phyloP scores from a whole-genome alignment of 805 yeast species.

The Wickerhamiella musiphila region DNA sequence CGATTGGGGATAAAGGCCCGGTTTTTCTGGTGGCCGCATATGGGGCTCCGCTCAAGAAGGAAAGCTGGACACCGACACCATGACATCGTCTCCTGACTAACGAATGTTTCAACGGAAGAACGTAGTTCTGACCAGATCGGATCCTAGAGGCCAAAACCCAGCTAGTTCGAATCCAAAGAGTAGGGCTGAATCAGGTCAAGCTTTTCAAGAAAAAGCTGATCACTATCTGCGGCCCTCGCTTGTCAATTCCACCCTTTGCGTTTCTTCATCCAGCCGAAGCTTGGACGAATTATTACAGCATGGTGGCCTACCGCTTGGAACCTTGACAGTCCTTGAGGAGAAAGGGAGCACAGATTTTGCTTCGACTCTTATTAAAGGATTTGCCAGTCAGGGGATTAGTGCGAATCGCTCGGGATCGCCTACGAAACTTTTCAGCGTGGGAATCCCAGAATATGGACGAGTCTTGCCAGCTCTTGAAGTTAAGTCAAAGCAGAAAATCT shows the following conservation, averaged over 20 bases:
- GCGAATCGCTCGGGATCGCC: conserved; percentile 34
- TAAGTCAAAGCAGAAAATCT: conserved; percentile 43
- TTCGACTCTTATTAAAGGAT: conserved; percentile 47
- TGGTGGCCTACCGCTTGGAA: conserved; percentile 72
- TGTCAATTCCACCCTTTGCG: conserved; percentile 52
- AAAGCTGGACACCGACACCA: too few species aligned
- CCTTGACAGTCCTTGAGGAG: conserved; percentile 57
- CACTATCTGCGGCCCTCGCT: conserved; percentile 65
- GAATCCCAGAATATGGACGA: conserved; percentile 13
- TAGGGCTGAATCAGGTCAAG: not conserved
- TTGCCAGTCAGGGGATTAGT: conserved; percentile 55
- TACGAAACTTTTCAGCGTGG: conserved; percentile 11
- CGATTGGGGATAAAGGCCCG: too few species aligned
- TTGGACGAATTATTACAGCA: conserved; percentile 62
- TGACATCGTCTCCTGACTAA: too few species aligned
- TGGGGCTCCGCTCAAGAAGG: too few species aligned
- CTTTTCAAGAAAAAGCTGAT: conserved; percentile 17
- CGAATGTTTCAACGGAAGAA: conserved; percentile 1
- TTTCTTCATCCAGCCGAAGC: conserved; percentile 67
- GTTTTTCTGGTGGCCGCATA: too few species aligned
- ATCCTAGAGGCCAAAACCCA: not conserved
- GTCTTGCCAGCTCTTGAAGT: conserved; percentile 34
- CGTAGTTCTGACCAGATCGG: not conserved
- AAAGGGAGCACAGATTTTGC: conserved; percentile 78
- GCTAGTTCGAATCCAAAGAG: not conserved